These are phyloP conservation scores for Venustampulla echinocandica DNA, from an alignment of 495 filamentous ascomycete species.

Conservation along the genomic window DNA sequence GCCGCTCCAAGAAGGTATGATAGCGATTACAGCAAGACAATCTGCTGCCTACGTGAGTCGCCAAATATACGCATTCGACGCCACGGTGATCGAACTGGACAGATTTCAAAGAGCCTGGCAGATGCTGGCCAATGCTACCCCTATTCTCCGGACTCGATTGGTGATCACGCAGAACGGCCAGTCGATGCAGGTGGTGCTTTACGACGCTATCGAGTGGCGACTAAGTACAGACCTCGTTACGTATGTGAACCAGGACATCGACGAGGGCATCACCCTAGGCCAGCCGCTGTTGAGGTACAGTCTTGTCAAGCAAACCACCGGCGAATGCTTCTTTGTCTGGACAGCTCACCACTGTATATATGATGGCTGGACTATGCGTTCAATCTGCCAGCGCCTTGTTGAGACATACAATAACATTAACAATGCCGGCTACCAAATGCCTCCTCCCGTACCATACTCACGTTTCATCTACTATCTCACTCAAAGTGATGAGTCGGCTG, in stretches of 20 bases:
- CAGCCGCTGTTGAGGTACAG: background rate
- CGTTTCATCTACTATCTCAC: background rate
- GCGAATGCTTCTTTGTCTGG: background rate
- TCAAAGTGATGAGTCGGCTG: background rate
- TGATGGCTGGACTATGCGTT: conserved; percentile 8
- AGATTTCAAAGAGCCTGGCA: conserved; percentile 42
- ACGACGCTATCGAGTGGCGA: background rate
- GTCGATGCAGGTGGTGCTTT: background rate
- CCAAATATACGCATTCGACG: conserved; percentile 30
- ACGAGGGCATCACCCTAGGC: background rate
- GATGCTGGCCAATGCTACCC: background rate
- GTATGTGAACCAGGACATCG: background rate
- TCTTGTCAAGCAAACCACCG: background rate
- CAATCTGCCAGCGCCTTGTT: background rate
- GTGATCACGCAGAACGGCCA: background rate
- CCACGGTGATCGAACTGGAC: background rate
- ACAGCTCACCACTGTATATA: conserved; percentile 6
- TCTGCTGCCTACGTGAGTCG: conserved; percentile 33
- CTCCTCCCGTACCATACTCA: background rate
- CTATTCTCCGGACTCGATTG: background rate
- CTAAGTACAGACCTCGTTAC: background rate
- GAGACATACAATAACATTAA: background rate
- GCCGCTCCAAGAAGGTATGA: conserved; percentile 43
- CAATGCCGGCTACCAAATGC: background rate
- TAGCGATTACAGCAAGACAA: conserved; percentile 35